phyloP scores from a whole-genome alignment of 495 filamentous ascomycete genomes.

The Neurospora tetraspora region DNA sequence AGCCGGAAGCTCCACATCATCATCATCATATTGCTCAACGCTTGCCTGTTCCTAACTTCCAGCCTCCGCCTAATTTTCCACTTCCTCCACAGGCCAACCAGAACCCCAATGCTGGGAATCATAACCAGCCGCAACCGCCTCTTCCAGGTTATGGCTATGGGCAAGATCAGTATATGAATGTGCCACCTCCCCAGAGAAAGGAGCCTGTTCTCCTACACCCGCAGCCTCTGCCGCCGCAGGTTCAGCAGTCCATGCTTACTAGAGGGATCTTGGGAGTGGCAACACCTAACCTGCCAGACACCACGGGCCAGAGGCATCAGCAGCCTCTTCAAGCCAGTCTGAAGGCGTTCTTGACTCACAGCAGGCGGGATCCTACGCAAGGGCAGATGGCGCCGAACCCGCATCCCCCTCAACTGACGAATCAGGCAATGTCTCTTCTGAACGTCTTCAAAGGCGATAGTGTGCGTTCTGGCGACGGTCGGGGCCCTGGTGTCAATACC shows the following conservation, averaged over 20 bases:
- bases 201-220: conserved; percentile 41
- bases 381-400: conserved; percentile 20
- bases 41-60: conserved; percentile 22
- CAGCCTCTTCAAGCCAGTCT: conserved; percentile 11
- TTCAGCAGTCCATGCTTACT: conserved; percentile 33
- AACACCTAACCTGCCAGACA: conserved; percentile 17
- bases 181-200: conserved; percentile 18
- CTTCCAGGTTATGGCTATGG: conserved; percentile 15
- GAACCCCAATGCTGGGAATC: conserved; percentile 5
- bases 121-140: conserved; percentile 8
- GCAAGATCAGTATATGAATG: conserved; percentile 15
- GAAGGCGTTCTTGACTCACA: not conserved
- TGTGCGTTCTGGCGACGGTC: conserved; percentile 6
- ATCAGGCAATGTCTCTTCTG: conserved; percentile 53
- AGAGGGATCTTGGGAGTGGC: conserved; percentile 14
- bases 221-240: conserved; percentile 43
- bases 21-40: conserved; percentile 31
- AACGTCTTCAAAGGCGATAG: conserved; percentile 49
- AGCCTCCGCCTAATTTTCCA: conserved; percentile 37
- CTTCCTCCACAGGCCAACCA: conserved; percentile 18
- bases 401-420: conserved; percentile 16
- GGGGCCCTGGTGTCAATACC: conserved; percentile 2
- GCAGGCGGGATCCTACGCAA: conserved; percentile 25
- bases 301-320: conserved; percentile 24
- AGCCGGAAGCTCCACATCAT: conserved; percentile 27